These are phyloP conservation scores for Asterella californica DNA, from an alignment of 225 moss, liverwort and hornwort genomes.

Conservation along the genomic window DNA sequence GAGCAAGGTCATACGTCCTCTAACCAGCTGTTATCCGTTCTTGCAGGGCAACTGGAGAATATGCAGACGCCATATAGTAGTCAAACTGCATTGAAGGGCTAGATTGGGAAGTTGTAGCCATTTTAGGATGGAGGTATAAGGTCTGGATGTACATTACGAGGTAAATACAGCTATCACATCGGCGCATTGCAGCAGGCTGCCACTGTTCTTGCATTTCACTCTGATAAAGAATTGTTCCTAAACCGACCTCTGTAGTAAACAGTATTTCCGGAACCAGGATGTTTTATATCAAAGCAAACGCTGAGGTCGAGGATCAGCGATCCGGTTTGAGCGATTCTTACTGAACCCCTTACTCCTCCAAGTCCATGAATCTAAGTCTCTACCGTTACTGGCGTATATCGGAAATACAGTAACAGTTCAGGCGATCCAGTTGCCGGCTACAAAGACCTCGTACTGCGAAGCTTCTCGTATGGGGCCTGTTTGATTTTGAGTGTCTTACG, in stretches of 20 bases:
- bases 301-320: too few relatives aligned
- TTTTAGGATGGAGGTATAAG: neutral
- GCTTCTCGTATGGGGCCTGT: too few relatives aligned
- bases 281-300: too few relatives aligned
- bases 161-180: neutral
- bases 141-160: slow-evolving; percentile 6
- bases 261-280: too few relatives aligned
- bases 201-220: neutral
- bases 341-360: too few relatives aligned
- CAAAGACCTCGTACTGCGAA: too few relatives aligned
- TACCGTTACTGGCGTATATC: too few relatives aligned
- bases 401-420: too few relatives aligned
- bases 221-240: neutral
- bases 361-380: too few relatives aligned
- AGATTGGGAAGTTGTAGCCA: neutral
- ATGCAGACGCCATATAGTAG: slow-evolving; percentile 44
- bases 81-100: neutral
- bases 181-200: neutral
- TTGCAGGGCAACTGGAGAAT: slow-evolving; percentile 70
- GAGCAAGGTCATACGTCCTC: neutral
- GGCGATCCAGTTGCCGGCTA: too few relatives aligned
- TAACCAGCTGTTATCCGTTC: neutral
- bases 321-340: too few relatives aligned
- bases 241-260: neutral
- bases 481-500: too few relatives aligned